Evolutionary conservation across 352 stramenopile genomes (phyloP).

Genomic region (Pythium insidiosum): DNA sequence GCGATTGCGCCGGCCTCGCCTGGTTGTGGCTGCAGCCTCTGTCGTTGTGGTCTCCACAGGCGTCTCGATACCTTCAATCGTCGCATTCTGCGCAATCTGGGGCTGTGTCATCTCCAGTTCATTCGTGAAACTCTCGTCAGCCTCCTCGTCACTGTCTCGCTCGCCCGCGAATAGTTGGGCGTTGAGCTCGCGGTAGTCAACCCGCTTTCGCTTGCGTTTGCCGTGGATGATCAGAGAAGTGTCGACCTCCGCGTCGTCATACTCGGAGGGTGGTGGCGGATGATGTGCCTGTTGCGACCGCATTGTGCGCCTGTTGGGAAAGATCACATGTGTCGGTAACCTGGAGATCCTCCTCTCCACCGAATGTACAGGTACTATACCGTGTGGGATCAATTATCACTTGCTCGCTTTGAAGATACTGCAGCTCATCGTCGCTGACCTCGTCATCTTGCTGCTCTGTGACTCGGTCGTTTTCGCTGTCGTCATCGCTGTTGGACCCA

Average conservation of each 20-base stretch:
- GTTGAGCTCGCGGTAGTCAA: constrained; percentile 81
- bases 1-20: constrained; percentile 18
- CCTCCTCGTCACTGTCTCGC: constrained; percentile 40
- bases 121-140: constrained; percentile 24
- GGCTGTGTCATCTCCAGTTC: constrained; percentile 18
- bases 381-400: too few species aligned
- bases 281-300: constrained; percentile 3
- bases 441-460: constrained; percentile 13
- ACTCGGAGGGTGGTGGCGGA: not conserved
- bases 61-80: constrained; percentile 1
- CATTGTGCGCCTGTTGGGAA: too few species aligned
- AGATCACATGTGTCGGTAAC: too few species aligned
- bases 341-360: too few species aligned
- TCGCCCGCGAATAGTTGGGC: constrained; percentile 66
- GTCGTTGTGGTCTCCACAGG: constrained; percentile 12
- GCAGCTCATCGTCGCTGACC: not conserved
- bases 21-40: constrained; percentile 4
- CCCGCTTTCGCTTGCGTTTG: constrained; percentile 71
- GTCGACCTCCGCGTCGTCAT: constrained; percentile 18
- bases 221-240: constrained; percentile 41
- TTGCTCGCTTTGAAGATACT: constrained; percentile 11
- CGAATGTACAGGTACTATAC: too few species aligned
- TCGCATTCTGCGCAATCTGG: constrained; percentile 25
- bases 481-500: too few species aligned
- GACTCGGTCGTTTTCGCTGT: too few species aligned